Conservation (phyloP, 306 rosid species). For the Quercus dentata region DNA sequence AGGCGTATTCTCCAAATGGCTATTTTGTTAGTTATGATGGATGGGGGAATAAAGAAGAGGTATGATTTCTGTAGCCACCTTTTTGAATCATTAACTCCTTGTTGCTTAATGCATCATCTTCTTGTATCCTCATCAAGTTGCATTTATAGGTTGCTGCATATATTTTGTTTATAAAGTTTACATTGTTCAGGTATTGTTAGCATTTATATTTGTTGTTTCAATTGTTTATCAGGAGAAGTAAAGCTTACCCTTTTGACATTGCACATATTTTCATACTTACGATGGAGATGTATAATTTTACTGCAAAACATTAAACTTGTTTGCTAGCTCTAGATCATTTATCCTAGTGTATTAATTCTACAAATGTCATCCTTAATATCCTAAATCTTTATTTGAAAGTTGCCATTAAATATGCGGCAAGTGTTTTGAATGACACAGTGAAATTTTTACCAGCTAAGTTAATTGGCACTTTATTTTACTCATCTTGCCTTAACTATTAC, state of each 20-base stretch:
- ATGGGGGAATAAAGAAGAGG: conserved; percentile 99
- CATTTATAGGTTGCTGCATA: not conserved
- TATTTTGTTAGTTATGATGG: conserved; percentile 66
- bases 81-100: not conserved
- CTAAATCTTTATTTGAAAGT: not conserved
- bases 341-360: not conserved
- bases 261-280: not conserved
- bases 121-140: conserved; percentile 1
- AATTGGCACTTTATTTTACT: not conserved
- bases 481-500: not conserved
- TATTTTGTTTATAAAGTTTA: not conserved
- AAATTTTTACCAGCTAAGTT: not conserved
- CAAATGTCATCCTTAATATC: not conserved
- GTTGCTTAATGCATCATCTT: not conserved
- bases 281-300: not conserved
- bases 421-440: not conserved
- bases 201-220: not conserved
- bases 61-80: conserved; percentile 26
- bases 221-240: not conserved
- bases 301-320: not conserved
- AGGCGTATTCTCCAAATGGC: conserved; percentile 76
- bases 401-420: not conserved
- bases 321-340: not conserved
- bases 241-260: not conserved
- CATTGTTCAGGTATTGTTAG: not conserved